Percentiles rank a stretch among this genome's conserved stretches.
These are phyloP conservation scores for Penicillium freii DNA, from an alignment of 2,329 filamentous ascomycete genomes.

Conservation along the genomic window DNA sequence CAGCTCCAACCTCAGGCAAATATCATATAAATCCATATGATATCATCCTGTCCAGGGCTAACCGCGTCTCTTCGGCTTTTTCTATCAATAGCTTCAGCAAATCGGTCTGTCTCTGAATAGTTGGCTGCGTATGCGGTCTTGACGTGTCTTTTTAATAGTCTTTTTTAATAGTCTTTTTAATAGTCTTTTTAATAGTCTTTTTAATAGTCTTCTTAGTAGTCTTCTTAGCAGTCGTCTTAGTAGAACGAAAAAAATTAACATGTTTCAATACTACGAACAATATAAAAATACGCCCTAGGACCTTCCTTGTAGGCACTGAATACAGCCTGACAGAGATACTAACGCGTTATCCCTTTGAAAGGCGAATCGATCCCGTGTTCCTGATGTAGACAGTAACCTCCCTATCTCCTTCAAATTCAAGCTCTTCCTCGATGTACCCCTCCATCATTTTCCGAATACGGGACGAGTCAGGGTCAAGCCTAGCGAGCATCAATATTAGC, in stretches of 20 bases:
- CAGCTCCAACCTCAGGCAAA: no score
- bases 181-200: no score
- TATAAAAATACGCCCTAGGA: neutral
- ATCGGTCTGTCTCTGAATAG: no score
- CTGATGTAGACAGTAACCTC: neutral
- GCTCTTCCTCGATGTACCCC: slow-evolving; percentile 11
- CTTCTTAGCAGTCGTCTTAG: no score
- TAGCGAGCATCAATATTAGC: slow-evolving; percentile 3
- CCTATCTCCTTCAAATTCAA: neutral
- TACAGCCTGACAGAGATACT: neutral
- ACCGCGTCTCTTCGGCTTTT: no score
- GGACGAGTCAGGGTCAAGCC: slow-evolving; percentile 23
- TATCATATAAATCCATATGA: no score
- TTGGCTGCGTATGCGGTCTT: no score
- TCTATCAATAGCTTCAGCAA: no score
- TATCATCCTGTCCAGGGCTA: no score
- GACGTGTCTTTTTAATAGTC: no score
- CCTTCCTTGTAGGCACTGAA: neutral
- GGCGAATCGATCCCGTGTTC: neutral
- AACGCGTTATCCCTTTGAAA: neutral
- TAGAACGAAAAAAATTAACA: neutral
- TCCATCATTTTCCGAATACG: slow-evolving; percentile 23
- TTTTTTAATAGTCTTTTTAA: no score
- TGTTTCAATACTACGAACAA: neutral
- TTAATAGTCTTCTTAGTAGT: no score